Evolutionary conservation across 1,284 basidiomycete genomes (phyloP), one percentile per base, ranked within the genome.

Genomic region (Ustilago vetiveriae): DNA sequence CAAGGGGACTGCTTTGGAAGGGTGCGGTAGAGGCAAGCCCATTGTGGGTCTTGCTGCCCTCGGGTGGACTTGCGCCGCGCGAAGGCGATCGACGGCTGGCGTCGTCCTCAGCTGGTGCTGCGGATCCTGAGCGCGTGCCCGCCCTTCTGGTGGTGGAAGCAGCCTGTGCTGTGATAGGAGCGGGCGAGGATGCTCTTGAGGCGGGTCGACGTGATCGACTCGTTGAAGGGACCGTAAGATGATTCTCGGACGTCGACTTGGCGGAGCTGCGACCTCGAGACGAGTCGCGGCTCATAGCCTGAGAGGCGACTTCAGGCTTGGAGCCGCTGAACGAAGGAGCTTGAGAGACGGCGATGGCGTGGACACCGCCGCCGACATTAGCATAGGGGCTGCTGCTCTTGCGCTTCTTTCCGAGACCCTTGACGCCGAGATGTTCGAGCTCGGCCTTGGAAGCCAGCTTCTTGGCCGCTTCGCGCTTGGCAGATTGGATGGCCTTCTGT

Each of bases 301-400:
- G 42, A 4, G 49, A 44, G 10, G 47, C 16, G 2, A 22, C 45
- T 6, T 40, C 47, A 2, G 55, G 35, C 24, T 51, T 47, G 16
- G 56, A 33, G 27, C 19, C 50, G 43, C 40, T 40, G 5, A 59
- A 37, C n/a, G 52, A 19, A n/a, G 39, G 43, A 8, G 51, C 46
- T 29, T 49, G 50, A 17, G 46, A 45, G 16, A 41, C 41, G 3
- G 42, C 32, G 1, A 45, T 33, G 0, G 55, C 32, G 3, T 47
- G 45, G 0, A 46, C 1, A 13, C 8, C 37, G 17, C 40, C 52
- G 14, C 49, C 53, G 1, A 65, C 57, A 33, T 44, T 72, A 13
- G 76, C 67, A 38, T 73, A 76, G 2, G 76, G 76, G 42, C 76
- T 76, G 38, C 69, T 66, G 47, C 75, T 75, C 58, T 76, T 76